Conservation (phyloP, 2,329 filamentous ascomycete genomes). For the Penicillium hordei region DNA sequence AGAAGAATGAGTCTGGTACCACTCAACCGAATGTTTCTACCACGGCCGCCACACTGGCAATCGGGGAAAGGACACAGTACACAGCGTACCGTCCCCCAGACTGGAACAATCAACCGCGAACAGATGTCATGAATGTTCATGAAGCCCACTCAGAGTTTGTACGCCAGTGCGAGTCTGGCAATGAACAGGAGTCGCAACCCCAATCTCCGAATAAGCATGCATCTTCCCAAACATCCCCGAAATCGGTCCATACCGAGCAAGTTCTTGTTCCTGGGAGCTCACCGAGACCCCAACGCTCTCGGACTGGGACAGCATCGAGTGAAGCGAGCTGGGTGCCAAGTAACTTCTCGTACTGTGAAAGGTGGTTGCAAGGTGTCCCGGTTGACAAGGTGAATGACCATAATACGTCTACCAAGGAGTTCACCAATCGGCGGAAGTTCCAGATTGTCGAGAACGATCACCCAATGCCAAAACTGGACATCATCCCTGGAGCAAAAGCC, state of each 20-base stretch:
- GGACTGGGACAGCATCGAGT: constrained; percentile 38
- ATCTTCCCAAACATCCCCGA: constrained; percentile 11
- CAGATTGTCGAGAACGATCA: constrained; percentile 40
- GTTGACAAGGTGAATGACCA: constrained; percentile 29
- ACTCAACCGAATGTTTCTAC: background rate
- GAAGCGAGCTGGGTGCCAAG: constrained; percentile 40
- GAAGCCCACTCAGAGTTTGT: constrained; percentile 36
- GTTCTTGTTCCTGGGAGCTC: constrained; percentile 16
- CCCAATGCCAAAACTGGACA: constrained; percentile 26
- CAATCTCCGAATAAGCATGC: constrained; percentile 13
- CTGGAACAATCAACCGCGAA: constrained; percentile 9
- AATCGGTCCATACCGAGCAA: background rate
- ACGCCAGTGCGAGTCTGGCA: constrained; percentile 27
- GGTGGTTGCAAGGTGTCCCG: constrained; percentile 40
- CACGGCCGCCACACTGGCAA: background rate
- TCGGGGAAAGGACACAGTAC: constrained; percentile 13
- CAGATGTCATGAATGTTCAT: constrained; percentile 32
- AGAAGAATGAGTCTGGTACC: background rate
- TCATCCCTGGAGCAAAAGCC: constrained; percentile 18
- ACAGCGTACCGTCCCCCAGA: constrained; percentile 19
- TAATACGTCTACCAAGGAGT: constrained; percentile 27
- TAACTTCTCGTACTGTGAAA: constrained; percentile 39
- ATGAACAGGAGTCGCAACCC: constrained; percentile 14
- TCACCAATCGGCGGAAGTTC: constrained; percentile 36
- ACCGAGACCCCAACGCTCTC: constrained; percentile 29